Conservation (phyloP, 108 stramenopile genomes). For the Nitzschia inconspicua region DNA sequence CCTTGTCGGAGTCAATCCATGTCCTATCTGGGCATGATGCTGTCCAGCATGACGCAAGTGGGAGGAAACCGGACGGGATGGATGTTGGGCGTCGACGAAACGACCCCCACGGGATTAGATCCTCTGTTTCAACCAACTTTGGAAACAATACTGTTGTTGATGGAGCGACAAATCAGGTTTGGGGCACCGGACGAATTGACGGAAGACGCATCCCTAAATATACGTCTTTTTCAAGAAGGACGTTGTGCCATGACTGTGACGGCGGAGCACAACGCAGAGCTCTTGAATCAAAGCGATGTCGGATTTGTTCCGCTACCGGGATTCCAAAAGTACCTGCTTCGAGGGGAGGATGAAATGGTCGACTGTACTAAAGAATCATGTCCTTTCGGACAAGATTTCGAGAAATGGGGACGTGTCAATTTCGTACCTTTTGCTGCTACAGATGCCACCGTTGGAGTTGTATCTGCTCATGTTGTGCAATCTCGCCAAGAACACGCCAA, state of each 20-base stretch:
- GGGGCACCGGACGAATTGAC: constrained; percentile 9
- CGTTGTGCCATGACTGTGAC: constrained; percentile 25
- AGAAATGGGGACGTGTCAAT: constrained; percentile 2
- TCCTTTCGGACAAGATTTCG: constrained; percentile 8
- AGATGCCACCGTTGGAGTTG: constrained; percentile 14
- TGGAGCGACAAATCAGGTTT: constrained; percentile 20
- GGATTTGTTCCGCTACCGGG: constrained; percentile 25
- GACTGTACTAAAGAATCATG: constrained; percentile 16
- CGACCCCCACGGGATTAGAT: neutral
- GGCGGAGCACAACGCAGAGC: constrained; percentile 4
- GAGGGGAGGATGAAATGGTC: neutral
- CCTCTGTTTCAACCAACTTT: constrained; percentile 26
- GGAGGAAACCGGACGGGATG: constrained; percentile 35
- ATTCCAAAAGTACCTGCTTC: constrained; percentile 7
- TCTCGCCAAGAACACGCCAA: neutral
- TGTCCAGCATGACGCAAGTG: constrained; percentile 34
- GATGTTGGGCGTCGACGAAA: constrained; percentile 30
- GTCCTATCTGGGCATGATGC: constrained; percentile 25
- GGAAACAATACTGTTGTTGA: constrained; percentile 7
- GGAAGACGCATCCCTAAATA: constrained; percentile 14
- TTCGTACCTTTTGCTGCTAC: constrained; percentile 21
- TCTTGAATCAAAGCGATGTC: constrained; percentile 8
- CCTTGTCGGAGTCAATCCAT: constrained; percentile 20
- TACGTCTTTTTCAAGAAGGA: constrained; percentile 20
- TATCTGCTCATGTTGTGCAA: constrained; percentile 2